Conservation (phyloP, 2,329 filamentous ascomycete species). For the Colletotrichum tofieldiae region DNA sequence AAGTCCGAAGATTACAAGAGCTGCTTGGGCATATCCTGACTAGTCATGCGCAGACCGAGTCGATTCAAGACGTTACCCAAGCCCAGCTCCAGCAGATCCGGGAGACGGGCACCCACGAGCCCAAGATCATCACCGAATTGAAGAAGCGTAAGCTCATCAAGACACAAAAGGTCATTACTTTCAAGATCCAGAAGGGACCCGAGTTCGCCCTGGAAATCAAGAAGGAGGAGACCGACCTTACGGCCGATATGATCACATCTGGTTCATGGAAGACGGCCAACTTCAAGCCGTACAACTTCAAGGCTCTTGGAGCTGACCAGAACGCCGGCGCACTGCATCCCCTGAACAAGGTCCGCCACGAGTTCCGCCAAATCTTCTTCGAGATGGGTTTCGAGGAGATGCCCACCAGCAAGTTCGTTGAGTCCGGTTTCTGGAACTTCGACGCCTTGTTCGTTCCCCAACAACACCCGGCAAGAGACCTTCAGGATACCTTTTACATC, state of each 20-base stretch:
- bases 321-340: conserved; percentile 75
- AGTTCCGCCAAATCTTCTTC: conserved; percentile 99
- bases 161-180: conserved; percentile 86
- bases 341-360: conserved; percentile 94
- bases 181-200: conserved; percentile 85
- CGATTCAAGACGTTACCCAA: conserved; percentile 85
- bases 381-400: conserved; percentile 99
- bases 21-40: conserved; percentile 27
- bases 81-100: conserved; percentile 83
- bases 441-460: conserved; percentile 44
- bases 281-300: conserved; percentile 90
- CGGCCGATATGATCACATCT: conserved; percentile 89
- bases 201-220: conserved; percentile 92
- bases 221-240: conserved; percentile 96
- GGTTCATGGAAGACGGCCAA: conserved; percentile 93
- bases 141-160: conserved; percentile 93
- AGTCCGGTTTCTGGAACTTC: conserved; percentile 90
- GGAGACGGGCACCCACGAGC: conserved; percentile 79
- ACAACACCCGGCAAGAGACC: conserved; percentile 96
- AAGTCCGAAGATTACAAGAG: conserved; percentile 21
- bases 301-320: conserved; percentile 76
- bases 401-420: conserved; percentile 93
- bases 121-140: conserved; percentile 84
- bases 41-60: conserved; percentile 66
- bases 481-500: conserved; percentile 99